phyloP scores from a whole-genome alignment of 495 filamentous ascomycete species.

The Parachaetomium inaequale region DNA sequence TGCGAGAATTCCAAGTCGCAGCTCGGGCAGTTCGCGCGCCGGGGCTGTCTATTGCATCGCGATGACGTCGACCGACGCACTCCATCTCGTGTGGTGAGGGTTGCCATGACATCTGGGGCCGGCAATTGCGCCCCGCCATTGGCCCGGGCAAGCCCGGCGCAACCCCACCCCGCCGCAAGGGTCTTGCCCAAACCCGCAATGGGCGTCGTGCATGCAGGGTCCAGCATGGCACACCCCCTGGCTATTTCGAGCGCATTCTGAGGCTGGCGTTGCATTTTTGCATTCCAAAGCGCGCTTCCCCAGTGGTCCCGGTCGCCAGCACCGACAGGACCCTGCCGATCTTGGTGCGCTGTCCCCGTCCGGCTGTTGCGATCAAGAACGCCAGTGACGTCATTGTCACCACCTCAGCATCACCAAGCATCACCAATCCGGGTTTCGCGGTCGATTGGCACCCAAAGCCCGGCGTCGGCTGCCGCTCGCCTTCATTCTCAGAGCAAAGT shows the following conservation, averaged over 20 bases:
- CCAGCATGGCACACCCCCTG: not conserved
- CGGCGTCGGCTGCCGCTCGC: not conserved
- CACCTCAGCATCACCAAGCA: not conserved
- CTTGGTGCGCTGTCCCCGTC: not conserved
- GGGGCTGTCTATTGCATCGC: slow-evolving; percentile 17
- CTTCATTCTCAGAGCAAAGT: not conserved
- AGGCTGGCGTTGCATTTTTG: not conserved
- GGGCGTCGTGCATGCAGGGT: slow-evolving; percentile 12
- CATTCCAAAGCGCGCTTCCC: not conserved
- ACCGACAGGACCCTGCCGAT: slow-evolving; percentile 13
- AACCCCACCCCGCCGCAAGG: not conserved
- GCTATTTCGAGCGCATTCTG: slow-evolving; percentile 7
- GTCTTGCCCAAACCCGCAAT: too few species aligned
- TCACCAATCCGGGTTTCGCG: not conserved
- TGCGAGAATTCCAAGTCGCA: not conserved
- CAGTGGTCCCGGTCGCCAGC: not conserved
- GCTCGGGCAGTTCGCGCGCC: not conserved
- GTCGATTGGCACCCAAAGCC: not conserved
- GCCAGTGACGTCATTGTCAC: slow-evolving; percentile 15
- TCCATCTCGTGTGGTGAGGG: not conserved
- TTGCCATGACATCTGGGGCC: slow-evolving; percentile 13
- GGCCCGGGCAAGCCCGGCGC: slow-evolving; percentile 7
- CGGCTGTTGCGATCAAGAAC: not conserved
- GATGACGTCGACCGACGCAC: slow-evolving; percentile 26
- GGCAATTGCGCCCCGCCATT: slow-evolving; percentile 16